phyloP scores from a whole-genome alignment of 169 alveolate genomes.

The Babesia bigemina region DNA sequence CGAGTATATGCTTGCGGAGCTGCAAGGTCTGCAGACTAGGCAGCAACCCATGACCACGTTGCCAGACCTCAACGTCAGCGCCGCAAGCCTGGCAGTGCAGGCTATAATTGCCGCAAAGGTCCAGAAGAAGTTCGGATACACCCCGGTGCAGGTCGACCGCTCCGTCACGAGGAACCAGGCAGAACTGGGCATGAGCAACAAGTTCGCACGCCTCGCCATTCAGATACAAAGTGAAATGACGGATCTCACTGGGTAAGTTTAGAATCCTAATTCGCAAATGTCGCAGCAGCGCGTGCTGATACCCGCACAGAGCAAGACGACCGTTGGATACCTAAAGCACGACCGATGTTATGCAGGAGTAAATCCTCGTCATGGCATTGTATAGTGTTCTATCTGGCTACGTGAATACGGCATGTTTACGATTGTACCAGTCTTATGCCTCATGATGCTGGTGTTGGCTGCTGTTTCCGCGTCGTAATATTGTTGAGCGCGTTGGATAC shows the following conservation, averaged over 20 bases:
- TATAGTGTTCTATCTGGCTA: too few species aligned
- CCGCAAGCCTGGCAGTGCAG: slow-evolving; percentile 79
- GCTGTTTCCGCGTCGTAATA: too few species aligned
- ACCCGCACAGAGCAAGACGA: too few species aligned
- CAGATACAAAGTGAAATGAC: slow-evolving; percentile 81
- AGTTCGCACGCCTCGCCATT: slow-evolving; percentile 75
- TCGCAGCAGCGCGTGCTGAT: background rate
- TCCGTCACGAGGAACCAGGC: slow-evolving; percentile 78
- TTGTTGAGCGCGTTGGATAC: too few species aligned
- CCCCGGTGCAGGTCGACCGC: slow-evolving; percentile 80
- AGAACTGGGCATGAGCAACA: slow-evolving; percentile 67
- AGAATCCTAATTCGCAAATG: background rate
- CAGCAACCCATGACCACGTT: slow-evolving; percentile 68
- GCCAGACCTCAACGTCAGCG: slow-evolving; percentile 73
- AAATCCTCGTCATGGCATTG: too few species aligned
- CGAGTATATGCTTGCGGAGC: slow-evolving; percentile 81
- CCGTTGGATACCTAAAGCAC: too few species aligned
- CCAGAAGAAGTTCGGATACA: slow-evolving; percentile 79
- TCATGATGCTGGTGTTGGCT: too few species aligned
- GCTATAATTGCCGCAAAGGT: slow-evolving; percentile 85
- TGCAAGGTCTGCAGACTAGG: slow-evolving; percentile 70
- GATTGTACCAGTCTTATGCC: too few species aligned
- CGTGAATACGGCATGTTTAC: too few species aligned
- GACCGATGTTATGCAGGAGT: too few species aligned
- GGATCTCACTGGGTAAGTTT: slow-evolving; percentile 72